A percentile compares a stretch with the other conserved stretches of the same genome.
These are phyloP conservation scores for Hericium alpestre DNA, from an alignment of 768 basidiomycete genomes.

Conservation along the genomic window DNA sequence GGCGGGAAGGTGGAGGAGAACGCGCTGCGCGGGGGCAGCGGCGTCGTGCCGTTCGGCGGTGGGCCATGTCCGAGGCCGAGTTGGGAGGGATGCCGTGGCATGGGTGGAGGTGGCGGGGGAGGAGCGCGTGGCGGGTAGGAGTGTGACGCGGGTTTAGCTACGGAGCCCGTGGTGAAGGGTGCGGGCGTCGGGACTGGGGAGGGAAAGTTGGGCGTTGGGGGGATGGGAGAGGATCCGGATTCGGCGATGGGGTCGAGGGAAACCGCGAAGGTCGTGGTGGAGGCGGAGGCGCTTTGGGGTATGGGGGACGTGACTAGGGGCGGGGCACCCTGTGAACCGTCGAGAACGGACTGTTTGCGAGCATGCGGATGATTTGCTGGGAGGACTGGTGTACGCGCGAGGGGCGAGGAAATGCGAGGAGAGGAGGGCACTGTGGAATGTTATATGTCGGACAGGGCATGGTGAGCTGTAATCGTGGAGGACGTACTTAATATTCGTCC, in stretches of 20 bases:
- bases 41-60: conserved; percentile 11
- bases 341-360: conserved; percentile 59
- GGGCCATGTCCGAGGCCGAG: conserved; percentile 14
- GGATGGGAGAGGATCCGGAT: conserved; percentile 14
- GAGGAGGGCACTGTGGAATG: conserved; percentile 1
- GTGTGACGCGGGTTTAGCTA: conserved; percentile 5
- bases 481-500: conserved; percentile 1
- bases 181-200: conserved; percentile 21
- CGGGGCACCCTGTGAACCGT: conserved; percentile 20
- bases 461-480: not conserved
- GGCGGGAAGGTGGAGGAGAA: conserved; percentile 16
- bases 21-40: conserved; percentile 34
- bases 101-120: conserved; percentile 8
- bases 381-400: conserved; percentile 37
- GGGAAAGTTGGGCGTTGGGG: conserved; percentile 20
- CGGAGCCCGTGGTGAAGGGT: conserved; percentile 3
- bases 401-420: conserved; percentile 24
- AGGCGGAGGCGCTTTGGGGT: conserved; percentile 21
- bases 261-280: conserved; percentile 22
- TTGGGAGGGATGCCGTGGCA: conserved; percentile 18
- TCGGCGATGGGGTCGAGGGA: conserved; percentile 27
- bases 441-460: not conserved
- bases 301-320: conserved; percentile 1
- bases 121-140: conserved; percentile 17
- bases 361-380: conserved; percentile 65